Conservation (phyloP, 129 eudicot genomes). For the Flaveria ramosissima region DNA sequence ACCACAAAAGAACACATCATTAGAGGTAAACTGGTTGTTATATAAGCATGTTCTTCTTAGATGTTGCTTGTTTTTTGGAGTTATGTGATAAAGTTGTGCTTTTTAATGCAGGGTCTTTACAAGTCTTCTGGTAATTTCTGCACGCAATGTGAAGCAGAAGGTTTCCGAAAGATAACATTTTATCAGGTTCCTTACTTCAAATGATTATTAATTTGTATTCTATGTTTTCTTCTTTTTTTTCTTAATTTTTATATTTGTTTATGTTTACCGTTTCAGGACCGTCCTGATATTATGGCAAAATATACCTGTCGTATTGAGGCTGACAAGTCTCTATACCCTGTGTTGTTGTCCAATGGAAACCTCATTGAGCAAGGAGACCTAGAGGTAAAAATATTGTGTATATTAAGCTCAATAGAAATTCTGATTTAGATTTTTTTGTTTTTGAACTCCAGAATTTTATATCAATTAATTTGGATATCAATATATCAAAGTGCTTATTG, state of each 20-base stretch:
- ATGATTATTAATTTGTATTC: neutral
- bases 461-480: neutral
- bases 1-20: constrained; percentile 85
- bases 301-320: constrained; percentile 96
- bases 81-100: constrained; percentile 7
- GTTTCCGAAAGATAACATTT: constrained; percentile 91
- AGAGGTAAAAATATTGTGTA: constrained; percentile 52
- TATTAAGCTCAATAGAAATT: neutral
- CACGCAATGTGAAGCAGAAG: constrained; percentile 99
- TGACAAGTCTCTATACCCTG: constrained; percentile 87
- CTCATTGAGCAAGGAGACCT: constrained; percentile 89
- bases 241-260: neutral
- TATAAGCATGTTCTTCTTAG: neutral
- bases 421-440: neutral
- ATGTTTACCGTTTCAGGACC: constrained; percentile 54
- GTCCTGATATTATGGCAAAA: constrained; percentile 97
- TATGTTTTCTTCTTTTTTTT: neutral
- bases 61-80: neutral
- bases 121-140: constrained; percentile 95
- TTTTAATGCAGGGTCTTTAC: constrained; percentile 79
- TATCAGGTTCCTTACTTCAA: constrained; percentile 59
- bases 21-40: constrained; percentile 57
- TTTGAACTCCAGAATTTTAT: neutral
- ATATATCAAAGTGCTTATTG: neutral
- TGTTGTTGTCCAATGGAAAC: constrained; percentile 85